These are phyloP conservation scores for Tuber brumale DNA, from an alignment of 495 filamentous ascomycete species.

Conservation along the genomic window DNA sequence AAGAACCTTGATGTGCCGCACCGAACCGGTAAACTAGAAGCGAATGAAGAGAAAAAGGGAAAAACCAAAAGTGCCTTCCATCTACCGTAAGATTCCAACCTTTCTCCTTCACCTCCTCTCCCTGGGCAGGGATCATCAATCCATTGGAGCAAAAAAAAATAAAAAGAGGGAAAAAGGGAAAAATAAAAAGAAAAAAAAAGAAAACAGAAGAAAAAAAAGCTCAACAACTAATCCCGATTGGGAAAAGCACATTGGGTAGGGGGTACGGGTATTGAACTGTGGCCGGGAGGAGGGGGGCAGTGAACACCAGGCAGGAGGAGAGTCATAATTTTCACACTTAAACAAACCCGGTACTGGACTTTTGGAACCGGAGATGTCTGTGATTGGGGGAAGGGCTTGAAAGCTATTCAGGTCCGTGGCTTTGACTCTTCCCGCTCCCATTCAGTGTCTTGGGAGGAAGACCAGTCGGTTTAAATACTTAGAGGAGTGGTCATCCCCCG, in stretches of 20 bases:
- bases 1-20: not conserved
- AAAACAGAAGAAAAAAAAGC: constrained; percentile 6
- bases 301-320: not conserved
- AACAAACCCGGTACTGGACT: not conserved
- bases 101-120: constrained; percentile 4
- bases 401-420: not conserved
- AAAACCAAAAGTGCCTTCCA: constrained; percentile 20
- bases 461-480: not conserved
- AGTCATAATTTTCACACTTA: not conserved
- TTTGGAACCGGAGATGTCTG: not conserved
- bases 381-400: not conserved
- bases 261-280: not conserved
- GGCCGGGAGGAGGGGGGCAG: not conserved
- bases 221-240: not conserved
- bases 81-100: not conserved
- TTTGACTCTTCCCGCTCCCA: not conserved
- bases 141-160: not conserved
- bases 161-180: constrained; percentile 5
- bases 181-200: constrained; percentile 10
- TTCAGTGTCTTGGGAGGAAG: not conserved
- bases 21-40: not conserved
- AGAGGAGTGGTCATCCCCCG: not conserved
- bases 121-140: not conserved
- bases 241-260: not conserved
- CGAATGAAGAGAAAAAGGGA: not conserved